These are phyloP conservation scores for Didymella pinodella DNA, from an alignment of 2,329 filamentous ascomycete species.

Conservation along the genomic window DNA sequence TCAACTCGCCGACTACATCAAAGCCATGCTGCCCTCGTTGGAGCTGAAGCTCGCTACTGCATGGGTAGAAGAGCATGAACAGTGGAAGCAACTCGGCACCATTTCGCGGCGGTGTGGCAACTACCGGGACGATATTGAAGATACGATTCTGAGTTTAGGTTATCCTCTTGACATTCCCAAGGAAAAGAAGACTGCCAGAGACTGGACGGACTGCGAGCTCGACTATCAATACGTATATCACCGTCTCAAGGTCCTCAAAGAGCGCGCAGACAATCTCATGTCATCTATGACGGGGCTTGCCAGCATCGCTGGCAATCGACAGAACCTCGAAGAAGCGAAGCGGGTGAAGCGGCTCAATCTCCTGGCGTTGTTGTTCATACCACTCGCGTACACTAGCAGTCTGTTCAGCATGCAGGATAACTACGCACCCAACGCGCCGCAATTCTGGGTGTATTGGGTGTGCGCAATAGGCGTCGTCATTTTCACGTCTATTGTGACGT, in stretches of 20 bases:
- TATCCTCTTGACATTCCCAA: slow-evolving; percentile 28
- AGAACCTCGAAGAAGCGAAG: slow-evolving; percentile 48
- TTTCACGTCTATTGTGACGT: slow-evolving; percentile 37
- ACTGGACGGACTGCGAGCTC: slow-evolving; percentile 41
- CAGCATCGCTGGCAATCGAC: slow-evolving; percentile 45
- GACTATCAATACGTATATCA: slow-evolving; percentile 48
- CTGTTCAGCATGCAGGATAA: slow-evolving; percentile 48
- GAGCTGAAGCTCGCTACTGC: slow-evolving; percentile 44
- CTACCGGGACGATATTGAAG: slow-evolving; percentile 48
- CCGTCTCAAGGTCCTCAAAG: slow-evolving; percentile 44
- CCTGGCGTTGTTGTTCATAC: slow-evolving; percentile 46
- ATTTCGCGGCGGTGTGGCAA: slow-evolving; percentile 48
- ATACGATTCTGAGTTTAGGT: slow-evolving; percentile 41
- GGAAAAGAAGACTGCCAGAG: neutral
- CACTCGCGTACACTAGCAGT: slow-evolving; percentile 43
- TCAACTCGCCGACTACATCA: slow-evolving; percentile 47
- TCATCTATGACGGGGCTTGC: slow-evolving; percentile 47
- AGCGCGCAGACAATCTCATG: slow-evolving; percentile 46
- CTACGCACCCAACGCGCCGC: slow-evolving; percentile 37
- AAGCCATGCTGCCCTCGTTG: slow-evolving; percentile 45
- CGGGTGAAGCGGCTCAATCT: slow-evolving; percentile 46
- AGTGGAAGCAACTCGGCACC: slow-evolving; percentile 45
- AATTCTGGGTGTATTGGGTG: slow-evolving; percentile 48
- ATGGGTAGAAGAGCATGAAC: slow-evolving; percentile 46
- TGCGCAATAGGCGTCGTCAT: slow-evolving; percentile 36